phyloP scores from a whole-genome alignment of 163 green algal species.

The Chloromonas sp. region DNA sequence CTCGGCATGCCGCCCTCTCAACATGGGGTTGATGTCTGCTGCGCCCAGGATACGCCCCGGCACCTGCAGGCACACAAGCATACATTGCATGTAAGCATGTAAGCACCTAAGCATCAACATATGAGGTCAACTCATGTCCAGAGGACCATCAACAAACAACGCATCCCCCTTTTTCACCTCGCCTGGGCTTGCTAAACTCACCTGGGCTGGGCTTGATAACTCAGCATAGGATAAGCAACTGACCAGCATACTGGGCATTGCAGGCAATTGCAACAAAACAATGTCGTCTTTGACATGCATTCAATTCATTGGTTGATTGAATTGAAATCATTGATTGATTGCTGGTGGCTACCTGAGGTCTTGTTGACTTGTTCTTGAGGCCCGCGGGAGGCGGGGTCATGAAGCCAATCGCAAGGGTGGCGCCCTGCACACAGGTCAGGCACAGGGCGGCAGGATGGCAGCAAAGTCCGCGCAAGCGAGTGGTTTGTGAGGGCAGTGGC shows the following conservation, averaged over 20 bases:
- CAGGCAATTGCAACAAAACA: not conserved
- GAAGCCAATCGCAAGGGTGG: not conserved
- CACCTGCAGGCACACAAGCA: not conserved
- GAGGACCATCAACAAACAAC: not conserved
- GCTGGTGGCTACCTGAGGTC: not conserved
- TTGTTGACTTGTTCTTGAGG: not conserved
- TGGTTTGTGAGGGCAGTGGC: not conserved
- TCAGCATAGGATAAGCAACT: no score
- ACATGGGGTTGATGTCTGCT: conserved; percentile 45
- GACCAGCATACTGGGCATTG: no score
- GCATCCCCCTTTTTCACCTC: no score
- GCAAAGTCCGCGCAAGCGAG: no score
- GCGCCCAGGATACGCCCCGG: not conserved
- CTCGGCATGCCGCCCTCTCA: conserved; percentile 64
- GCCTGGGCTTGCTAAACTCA: not conserved
- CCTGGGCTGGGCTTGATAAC: no score
- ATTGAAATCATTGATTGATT: not conserved
- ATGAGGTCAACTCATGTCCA: not conserved
- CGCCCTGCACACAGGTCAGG: no score
- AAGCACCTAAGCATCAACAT: no score
- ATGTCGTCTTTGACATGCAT: not conserved
- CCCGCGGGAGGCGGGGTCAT: not conserved
- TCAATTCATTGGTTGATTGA: no score
- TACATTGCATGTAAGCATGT: not conserved
- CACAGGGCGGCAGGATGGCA: no score